Evolutionary conservation across 805 yeast genomes (phyloP).

Genomic region (Myxozyma vanderwaltii): DNA sequence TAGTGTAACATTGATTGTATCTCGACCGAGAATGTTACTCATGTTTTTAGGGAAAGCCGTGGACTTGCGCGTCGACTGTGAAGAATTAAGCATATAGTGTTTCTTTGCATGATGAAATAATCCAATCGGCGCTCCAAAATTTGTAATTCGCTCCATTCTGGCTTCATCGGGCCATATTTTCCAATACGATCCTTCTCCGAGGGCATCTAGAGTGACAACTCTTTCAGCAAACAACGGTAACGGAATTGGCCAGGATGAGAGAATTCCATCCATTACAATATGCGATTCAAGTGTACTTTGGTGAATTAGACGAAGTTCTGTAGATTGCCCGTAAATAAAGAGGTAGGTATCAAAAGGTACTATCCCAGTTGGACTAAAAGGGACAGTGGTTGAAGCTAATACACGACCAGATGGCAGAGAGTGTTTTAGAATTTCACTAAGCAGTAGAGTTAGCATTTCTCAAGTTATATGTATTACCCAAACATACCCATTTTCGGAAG

Average conservation of each 20-base stretch:
- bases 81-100: slow-evolving; percentile 3
- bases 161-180: slow-evolving; percentile 33
- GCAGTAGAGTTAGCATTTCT: not conserved
- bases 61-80: not conserved
- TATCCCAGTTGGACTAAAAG: slow-evolving; percentile 32
- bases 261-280: slow-evolving; percentile 29
- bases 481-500: slow-evolving; percentile 30
- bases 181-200: slow-evolving; percentile 31
- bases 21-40: slow-evolving; percentile 3
- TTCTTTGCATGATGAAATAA: slow-evolving; percentile 12
- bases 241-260: slow-evolving; percentile 32
- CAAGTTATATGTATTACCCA: not conserved
- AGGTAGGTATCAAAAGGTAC: slow-evolving; percentile 21
- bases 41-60: not conserved
- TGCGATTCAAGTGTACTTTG: slow-evolving; percentile 30
- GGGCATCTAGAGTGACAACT: slow-evolving; percentile 29
- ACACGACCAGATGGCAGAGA: slow-evolving; percentile 35
- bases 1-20: not conserved
- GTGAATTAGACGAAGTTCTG: slow-evolving; percentile 32
- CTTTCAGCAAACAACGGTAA: slow-evolving; percentile 29
- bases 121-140: slow-evolving; percentile 23
- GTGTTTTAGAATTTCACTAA: slow-evolving; percentile 31
- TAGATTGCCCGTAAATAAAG: slow-evolving; percentile 29
- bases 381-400: slow-evolving; percentile 25
- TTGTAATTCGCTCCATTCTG: slow-evolving; percentile 28